phyloP scores from a whole-genome alignment of 1,139 yeast species.

The Pneumocystis canis region DNA sequence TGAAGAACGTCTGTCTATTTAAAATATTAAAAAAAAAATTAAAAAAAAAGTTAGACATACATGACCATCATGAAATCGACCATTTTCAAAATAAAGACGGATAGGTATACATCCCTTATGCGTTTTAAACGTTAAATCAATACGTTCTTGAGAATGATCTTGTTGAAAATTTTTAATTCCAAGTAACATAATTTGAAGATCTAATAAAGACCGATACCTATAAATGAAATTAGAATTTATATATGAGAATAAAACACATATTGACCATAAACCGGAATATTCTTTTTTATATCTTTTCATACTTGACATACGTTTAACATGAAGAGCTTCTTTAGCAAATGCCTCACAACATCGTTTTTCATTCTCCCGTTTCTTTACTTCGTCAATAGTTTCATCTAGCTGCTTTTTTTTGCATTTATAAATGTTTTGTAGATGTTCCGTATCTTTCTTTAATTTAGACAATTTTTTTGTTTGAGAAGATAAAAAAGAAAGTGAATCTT shows the following conservation, averaged over 20 bases:
- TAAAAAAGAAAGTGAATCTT: slow-evolving; percentile 7
- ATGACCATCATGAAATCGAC: background rate
- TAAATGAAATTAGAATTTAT: slow-evolving; percentile 8
- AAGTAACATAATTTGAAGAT: background rate
- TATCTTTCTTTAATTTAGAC: slow-evolving; percentile 7
- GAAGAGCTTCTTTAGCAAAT: slow-evolving; percentile 7
- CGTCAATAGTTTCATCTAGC: slow-evolving; percentile 25
- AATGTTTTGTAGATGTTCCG: slow-evolving; percentile 1
- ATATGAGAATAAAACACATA: slow-evolving; percentile 13
- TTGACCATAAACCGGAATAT: slow-evolving; percentile 17
- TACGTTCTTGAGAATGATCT: background rate
- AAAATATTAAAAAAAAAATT: background rate
- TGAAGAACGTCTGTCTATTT: background rate
- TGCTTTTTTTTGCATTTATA: slow-evolving; percentile 19
- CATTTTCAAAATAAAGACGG: background rate
- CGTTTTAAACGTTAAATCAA: background rate
- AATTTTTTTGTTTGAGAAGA: slow-evolving; percentile 5
- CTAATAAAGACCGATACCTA: background rate
- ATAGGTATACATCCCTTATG: background rate
- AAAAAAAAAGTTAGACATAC: background rate
- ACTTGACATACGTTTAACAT: slow-evolving; percentile 6
- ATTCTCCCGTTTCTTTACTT: slow-evolving; percentile 5
- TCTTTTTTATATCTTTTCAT: slow-evolving; percentile 15
- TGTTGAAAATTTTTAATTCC: background rate
- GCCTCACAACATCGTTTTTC: slow-evolving; percentile 3